These are phyloP conservation scores for Neopestalotiopsis sp. DNA, from an alignment of 2,329 filamentous ascomycete species.

Conservation along the genomic window DNA sequence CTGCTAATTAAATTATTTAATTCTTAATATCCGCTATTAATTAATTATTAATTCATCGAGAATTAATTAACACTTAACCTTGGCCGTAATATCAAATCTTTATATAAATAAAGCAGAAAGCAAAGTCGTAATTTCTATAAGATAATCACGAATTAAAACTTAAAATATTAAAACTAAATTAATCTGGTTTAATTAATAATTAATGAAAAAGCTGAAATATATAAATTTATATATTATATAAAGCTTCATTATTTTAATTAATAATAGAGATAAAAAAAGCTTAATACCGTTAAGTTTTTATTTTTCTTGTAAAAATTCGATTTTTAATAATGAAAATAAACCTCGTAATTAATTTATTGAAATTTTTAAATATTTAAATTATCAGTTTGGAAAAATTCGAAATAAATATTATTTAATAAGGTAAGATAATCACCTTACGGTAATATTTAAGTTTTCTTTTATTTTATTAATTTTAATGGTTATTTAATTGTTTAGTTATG, in stretches of 20 bases:
- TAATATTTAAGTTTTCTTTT: too few species aligned
- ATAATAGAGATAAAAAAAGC: background rate
- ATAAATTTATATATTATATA: background rate
- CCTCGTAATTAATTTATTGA: background rate
- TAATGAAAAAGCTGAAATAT: background rate
- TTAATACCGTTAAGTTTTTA: background rate
- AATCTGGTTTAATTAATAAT: background rate
- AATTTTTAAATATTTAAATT: background rate
- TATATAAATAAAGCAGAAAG: too few species aligned
- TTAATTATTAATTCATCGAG: background rate
- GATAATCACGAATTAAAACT: too few species aligned
- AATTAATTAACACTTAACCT: too few species aligned
- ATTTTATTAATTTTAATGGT: background rate
- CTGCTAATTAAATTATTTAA: too few species aligned
- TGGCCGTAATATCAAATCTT: too few species aligned
- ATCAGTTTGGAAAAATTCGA: background rate
- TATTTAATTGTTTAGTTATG: background rate
- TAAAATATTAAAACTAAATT: background rate
- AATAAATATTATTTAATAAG: background rate
- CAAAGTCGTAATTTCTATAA: too few species aligned
- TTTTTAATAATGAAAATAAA: background rate
- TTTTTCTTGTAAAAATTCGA: background rate
- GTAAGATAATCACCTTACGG: too few species aligned
- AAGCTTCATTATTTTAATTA: too few species aligned
- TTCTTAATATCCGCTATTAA: background rate